These are phyloP conservation scores for Globisporangium canariense DNA, from an alignment of 352 stramenopile genomes.

Conservation along the genomic window DNA sequence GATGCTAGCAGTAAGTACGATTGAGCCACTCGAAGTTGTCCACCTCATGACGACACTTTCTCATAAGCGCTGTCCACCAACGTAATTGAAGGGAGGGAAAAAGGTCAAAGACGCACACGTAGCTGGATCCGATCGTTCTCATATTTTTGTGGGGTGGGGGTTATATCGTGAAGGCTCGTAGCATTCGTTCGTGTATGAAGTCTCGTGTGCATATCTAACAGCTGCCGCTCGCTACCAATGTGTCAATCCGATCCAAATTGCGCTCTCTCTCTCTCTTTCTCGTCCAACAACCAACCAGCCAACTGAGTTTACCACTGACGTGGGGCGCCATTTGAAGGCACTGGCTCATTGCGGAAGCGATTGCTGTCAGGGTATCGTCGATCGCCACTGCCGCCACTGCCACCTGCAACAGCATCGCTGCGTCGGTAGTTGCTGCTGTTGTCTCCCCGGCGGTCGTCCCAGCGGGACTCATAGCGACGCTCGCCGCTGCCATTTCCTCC, in stretches of 20 bases:
- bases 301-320: constrained; percentile 4
- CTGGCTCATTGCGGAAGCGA: constrained; percentile 13
- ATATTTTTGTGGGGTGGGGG: neutral
- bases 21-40: no score
- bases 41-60: no score
- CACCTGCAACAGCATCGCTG: constrained; percentile 14
- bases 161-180: neutral
- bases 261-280: no score
- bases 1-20: no score
- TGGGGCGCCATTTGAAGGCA: neutral
- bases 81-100: no score
- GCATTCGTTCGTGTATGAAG: neutral
- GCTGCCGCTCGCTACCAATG: neutral
- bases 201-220: neutral
- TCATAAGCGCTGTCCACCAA: no score
- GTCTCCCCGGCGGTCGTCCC: constrained; percentile 57
- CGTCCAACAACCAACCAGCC: no score
- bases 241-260: neutral
- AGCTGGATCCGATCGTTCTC: neutral
- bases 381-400: neutral
- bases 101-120: no score
- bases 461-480: constrained; percentile 63
- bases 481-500: constrained; percentile 30
- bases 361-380: constrained; percentile 1
- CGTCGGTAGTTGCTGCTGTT: constrained; percentile 19